Evolutionary conservation across 1,139 yeast species (phyloP).

Genomic region (Lodderomyces jiufengensis): DNA sequence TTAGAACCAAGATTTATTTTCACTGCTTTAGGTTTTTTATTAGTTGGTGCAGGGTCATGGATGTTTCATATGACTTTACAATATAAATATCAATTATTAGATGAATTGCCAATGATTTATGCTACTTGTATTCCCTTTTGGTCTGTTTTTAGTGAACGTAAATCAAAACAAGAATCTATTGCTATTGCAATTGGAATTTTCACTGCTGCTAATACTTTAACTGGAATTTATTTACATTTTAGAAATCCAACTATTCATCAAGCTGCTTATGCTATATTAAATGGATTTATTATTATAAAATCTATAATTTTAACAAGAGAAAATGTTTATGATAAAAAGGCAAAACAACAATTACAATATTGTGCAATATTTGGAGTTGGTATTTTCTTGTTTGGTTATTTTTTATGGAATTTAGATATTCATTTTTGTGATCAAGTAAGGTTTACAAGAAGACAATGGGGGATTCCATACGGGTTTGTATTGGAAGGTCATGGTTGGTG

Average conservation of each 20-base stretch:
- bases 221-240: slow-evolving; percentile 60
- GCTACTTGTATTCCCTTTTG: slow-evolving; percentile 96
- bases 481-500: slow-evolving; percentile 98
- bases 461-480: slow-evolving; percentile 84
- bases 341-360: slow-evolving; percentile 45
- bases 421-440: slow-evolving; percentile 71
- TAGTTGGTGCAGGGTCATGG: slow-evolving; percentile 94
- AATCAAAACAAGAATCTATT: slow-evolving; percentile 31
- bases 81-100: slow-evolving; percentile 85
- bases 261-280: slow-evolving; percentile 65
- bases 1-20: slow-evolving; percentile 69
- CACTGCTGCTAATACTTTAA: slow-evolving; percentile 51
- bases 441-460: slow-evolving; percentile 57
- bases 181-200: slow-evolving; percentile 57
- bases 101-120: slow-evolving; percentile 96
- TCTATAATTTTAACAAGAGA: slow-evolving; percentile 48
- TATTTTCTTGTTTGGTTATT: slow-evolving; percentile 70
- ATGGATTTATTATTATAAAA: slow-evolving; percentile 56
- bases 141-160: slow-evolving; percentile 73
- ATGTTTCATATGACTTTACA: slow-evolving; percentile 91
- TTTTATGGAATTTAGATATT: slow-evolving; percentile 83
- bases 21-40: slow-evolving; percentile 72
- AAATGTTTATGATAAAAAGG: slow-evolving; percentile 47
- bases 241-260: slow-evolving; percentile 89
- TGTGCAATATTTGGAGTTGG: slow-evolving; percentile 60